These are phyloP conservation scores for Annulohypoxylon stygium DNA, from an alignment of 495 filamentous ascomycete genomes.

Conservation along the genomic window DNA sequence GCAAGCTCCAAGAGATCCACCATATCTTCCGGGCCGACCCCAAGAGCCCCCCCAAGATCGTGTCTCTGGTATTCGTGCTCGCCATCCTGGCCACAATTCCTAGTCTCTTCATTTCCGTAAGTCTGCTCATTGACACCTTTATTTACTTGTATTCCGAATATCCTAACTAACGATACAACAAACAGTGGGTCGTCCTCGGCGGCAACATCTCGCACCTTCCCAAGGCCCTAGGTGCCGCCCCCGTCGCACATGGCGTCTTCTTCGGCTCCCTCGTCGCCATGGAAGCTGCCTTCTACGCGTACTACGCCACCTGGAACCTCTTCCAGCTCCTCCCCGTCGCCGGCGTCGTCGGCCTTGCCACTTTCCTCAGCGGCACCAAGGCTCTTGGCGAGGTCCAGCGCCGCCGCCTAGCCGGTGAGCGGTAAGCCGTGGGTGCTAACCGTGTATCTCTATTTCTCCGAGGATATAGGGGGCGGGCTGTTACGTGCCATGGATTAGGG, in stretches of 20 bases:
- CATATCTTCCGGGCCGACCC: constrained; percentile 89
- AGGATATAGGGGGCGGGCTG: not conserved
- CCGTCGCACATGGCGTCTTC: constrained; percentile 83
- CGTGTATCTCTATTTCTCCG: not conserved
- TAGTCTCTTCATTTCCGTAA: constrained; percentile 76
- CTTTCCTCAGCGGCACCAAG: constrained; percentile 90
- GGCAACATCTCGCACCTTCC: constrained; percentile 85
- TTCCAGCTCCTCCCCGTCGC: constrained; percentile 88
- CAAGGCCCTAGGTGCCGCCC: constrained; percentile 77
- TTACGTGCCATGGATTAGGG: not conserved
- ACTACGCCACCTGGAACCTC: constrained; percentile 93
- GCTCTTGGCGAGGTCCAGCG: constrained; percentile 94
- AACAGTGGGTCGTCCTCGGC: constrained; percentile 82
- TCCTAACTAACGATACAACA: constrained; percentile 25
- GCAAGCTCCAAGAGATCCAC: constrained; percentile 84
- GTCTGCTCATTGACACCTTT: constrained; percentile 49
- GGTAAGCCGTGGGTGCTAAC: constrained; percentile 56
- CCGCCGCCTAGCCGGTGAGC: constrained; percentile 81
- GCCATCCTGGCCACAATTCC: constrained; percentile 79
- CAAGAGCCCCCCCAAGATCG: constrained; percentile 82
- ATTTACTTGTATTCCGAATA: not conserved
- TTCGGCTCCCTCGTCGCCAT: constrained; percentile 85
- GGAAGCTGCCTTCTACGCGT: constrained; percentile 93
- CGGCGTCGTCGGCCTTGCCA: constrained; percentile 72
- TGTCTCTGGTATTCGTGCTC: constrained; percentile 81